Evolutionary conservation across 2,329 filamentous ascomycete species (phyloP).

Genomic region (Curvularia lunata): DNA sequence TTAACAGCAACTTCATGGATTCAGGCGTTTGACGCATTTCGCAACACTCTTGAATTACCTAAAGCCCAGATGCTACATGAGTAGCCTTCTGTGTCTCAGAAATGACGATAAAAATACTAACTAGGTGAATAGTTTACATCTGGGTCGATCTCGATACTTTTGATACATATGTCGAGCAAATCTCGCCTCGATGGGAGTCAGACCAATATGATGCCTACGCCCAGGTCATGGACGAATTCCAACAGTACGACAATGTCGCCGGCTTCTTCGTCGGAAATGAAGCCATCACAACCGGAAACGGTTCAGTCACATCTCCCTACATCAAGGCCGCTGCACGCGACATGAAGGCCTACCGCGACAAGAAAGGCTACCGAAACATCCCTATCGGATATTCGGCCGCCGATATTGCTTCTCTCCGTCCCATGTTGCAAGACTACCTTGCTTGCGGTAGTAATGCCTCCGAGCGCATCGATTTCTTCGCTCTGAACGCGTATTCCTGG

Average conservation of each 20-base stretch:
- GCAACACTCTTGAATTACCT: no score
- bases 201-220: constrained; percentile 72
- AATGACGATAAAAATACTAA: background rate
- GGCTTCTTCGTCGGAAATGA: constrained; percentile 83
- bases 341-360: constrained; percentile 79
- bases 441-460: constrained; percentile 73
- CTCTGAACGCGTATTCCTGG: constrained; percentile 80
- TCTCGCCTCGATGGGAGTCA: constrained; percentile 72
- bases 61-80: background rate
- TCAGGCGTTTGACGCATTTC: background rate
- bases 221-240: constrained; percentile 77
- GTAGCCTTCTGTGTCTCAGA: background rate
- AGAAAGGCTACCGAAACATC: constrained; percentile 78
- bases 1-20: background rate
- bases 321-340: constrained; percentile 83
- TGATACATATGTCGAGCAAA: constrained; percentile 70
- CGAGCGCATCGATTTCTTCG: constrained; percentile 81
- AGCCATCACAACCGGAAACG: constrained; percentile 67
- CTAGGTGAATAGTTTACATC: constrained; percentile 72
- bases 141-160: constrained; percentile 81
- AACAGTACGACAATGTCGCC: constrained; percentile 77
- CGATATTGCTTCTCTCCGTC: constrained; percentile 74
- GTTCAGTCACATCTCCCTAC: constrained; percentile 74
- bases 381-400: constrained; percentile 88
- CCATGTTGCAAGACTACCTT: constrained; percentile 74